phyloP scores from a whole-genome alignment of 208 protist species.

The Trypanosoma congolense region DNA sequence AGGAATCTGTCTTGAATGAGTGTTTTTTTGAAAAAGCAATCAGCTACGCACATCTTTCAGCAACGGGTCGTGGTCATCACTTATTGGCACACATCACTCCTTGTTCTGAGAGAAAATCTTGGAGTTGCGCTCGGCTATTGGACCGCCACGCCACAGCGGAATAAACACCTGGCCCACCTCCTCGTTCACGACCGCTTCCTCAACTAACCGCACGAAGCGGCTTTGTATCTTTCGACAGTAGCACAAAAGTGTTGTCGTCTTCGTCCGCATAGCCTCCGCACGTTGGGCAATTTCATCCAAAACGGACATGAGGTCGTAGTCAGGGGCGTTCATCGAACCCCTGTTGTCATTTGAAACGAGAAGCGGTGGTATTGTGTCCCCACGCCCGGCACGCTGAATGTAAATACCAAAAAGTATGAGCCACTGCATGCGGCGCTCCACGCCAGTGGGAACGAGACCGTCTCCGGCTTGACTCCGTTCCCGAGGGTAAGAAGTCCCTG shows the following conservation, averaged over 20 bases:
- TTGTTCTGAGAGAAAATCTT: conserved; percentile 23
- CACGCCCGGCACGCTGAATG: conserved; percentile 7
- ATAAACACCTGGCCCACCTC: conserved; percentile 16
- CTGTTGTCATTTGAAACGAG: conserved; percentile 15
- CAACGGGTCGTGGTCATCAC: too few relatives aligned
- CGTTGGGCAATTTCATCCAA: conserved; percentile 21
- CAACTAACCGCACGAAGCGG: conserved; percentile 20
- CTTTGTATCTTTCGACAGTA: conserved; percentile 28
- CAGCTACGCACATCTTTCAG: too few relatives aligned
- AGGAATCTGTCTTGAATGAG: too few relatives aligned
- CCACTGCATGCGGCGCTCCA: conserved; percentile 13
- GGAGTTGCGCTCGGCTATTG: conserved; percentile 18
- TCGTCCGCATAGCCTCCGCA: conserved; percentile 22
- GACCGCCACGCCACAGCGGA: conserved; percentile 18
- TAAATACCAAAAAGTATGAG: conserved; percentile 23
- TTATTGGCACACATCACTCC: conserved; percentile 5
- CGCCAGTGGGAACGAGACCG: conserved; percentile 4
- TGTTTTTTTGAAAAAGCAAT: too few relatives aligned
- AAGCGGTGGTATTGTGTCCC: conserved; percentile 3
- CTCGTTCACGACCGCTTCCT: conserved; percentile 27
- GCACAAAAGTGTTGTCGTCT: conserved; percentile 16
- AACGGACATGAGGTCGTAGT: conserved; percentile 18
- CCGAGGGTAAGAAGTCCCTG: background rate
- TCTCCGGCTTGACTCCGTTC: background rate
- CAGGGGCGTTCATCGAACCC: conserved; percentile 6